Base-by-base conservation (phyloP, 139 green algal genomes). In the Mesotaenium endlicherianum region DNA sequence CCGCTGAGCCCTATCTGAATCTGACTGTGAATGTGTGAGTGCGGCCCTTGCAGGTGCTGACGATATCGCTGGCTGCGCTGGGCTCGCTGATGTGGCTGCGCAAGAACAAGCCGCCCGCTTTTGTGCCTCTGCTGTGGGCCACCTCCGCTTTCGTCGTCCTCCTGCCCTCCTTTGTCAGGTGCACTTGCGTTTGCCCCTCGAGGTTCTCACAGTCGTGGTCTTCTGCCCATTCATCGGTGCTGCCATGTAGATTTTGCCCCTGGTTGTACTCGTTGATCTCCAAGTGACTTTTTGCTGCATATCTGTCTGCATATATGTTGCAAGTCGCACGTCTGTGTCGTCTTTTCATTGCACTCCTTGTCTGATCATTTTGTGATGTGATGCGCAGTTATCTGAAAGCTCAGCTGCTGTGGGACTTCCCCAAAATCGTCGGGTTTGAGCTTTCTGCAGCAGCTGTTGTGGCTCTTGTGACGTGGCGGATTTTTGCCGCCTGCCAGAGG, bases 71-170 rank as follows among this genome's bases (percentile, higher is more conserved):
- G 17, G 70, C 81, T n/a, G 74, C 72, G 39, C 47, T 87, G 44
- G 81, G 31, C 3, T 87, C 81, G n/a, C 74, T 87, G 5, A 75
- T 87, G 0, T 87, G 81, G 81, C 81, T 87, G 5, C 81, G 81
- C 31, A 85, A 85, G 26, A 85, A 17, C 75, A 87, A 87, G 70
- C 81, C 81, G 53, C 43, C 75, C 36, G 72, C 45, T 20, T 8
- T 76, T 2, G n/a, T 85, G 39, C 81, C 81, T 1, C 20, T 87
- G 14, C 40, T 87, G 17, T 85, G 80, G 17, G 81, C 47, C 16
- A 2, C 44, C 42, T 34, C 50, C 8, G 75, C 40, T 43, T 36
- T 85, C 16, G n/a, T 83, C 26, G 80, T 31, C 34, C 30, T 44
- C 3, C 57, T 83, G 70, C 80, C 80, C 34, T 70, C 75, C 70